Base-by-base conservation (phyloP, 73 alveolate species). In the Urostyla sp. region DNA sequence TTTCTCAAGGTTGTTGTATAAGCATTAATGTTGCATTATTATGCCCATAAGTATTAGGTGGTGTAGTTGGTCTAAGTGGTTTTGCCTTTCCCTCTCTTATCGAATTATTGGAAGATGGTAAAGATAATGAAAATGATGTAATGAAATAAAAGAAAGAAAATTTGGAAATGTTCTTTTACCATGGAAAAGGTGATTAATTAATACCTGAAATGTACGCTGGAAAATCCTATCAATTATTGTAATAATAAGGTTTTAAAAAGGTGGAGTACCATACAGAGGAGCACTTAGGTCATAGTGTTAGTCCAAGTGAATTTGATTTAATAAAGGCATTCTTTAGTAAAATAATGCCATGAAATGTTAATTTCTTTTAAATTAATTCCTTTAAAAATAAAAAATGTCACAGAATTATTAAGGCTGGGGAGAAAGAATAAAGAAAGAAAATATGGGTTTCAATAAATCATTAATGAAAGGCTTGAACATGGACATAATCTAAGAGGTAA, bases 1-100 rank as follows among this genome's bases (percentile, higher is more conserved):
- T 91, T 74, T 89, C 97, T 21, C 92, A 94, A 81, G 98, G 98
- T 26, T 91, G 91, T 48, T 88, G 92, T 45, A 55, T 92, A 80
- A n/a, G 93, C 40, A 32, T 90, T 36, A 52, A 92, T 72, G 57
- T 63, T 0, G 96, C 79, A 24, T 80, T 91, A 26, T 32, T 48
- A 46, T 45, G 44, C 53, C 40, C 74, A 21, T 72, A 81, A 5
- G 11, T 43, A 23, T 0, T 92, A 0, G 97, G 95, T 0, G 98
- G 96, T n/a, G 86, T 89, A 10, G 49, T 92, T 40, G 85, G 83
- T 11, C 72, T 87, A 24, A 80, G 92, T 74, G 98, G 98, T 0
- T 20, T 61, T 32, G 85, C 83, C 38, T 76, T 85, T 30, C 72
- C 49, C 8, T 38, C 75, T 75, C 30, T 69, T 43, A 51, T 48